These are phyloP conservation scores for Diaporthe vaccinii DNA, from an alignment of 2,329 filamentous ascomycete species.

Conservation along the genomic window DNA sequence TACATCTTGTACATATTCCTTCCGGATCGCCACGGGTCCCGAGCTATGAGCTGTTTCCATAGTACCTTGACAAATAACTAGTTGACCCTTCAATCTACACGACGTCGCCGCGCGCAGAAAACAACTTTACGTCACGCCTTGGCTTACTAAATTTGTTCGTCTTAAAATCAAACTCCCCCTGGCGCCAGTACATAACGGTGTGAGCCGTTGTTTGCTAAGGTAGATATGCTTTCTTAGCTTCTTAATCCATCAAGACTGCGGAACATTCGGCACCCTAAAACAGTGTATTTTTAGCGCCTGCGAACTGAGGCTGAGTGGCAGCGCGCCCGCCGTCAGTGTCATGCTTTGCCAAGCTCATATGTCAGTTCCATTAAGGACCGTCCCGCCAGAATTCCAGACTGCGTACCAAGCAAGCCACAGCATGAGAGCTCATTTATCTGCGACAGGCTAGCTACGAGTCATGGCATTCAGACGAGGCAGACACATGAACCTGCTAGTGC, in stretches of 20 bases:
- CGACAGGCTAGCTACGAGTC: conserved; percentile 20
- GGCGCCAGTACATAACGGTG: not conserved
- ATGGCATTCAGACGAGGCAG: not conserved
- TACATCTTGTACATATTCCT: conserved; percentile 16
- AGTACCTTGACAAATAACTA: not conserved
- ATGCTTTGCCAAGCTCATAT: conserved; percentile 8
- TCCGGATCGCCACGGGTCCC: not conserved
- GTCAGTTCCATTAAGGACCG: conserved; percentile 12
- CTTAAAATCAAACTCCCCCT: not conserved
- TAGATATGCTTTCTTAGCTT: conserved; percentile 12
- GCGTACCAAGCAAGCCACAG: not conserved
- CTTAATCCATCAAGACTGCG: not conserved
- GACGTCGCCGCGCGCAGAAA: not conserved
- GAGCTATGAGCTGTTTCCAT: not conserved
- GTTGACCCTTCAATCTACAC: conserved; percentile 1
- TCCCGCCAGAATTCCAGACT: not conserved
- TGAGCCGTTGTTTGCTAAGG: not conserved
- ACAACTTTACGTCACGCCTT: conserved; percentile 7
- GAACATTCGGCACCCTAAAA: conserved; percentile 3
- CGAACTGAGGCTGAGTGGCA: conserved; percentile 3
- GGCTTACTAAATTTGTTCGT: conserved; percentile 17
- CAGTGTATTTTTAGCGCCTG: not conserved
- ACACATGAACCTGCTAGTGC: conserved; percentile 16
- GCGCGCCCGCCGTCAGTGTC: not conserved
- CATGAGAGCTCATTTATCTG: not conserved